These are phyloP conservation scores for Thermothielavioides terrestris DNA, from an alignment of 495 filamentous ascomycete genomes.

Conservation along the genomic window DNA sequence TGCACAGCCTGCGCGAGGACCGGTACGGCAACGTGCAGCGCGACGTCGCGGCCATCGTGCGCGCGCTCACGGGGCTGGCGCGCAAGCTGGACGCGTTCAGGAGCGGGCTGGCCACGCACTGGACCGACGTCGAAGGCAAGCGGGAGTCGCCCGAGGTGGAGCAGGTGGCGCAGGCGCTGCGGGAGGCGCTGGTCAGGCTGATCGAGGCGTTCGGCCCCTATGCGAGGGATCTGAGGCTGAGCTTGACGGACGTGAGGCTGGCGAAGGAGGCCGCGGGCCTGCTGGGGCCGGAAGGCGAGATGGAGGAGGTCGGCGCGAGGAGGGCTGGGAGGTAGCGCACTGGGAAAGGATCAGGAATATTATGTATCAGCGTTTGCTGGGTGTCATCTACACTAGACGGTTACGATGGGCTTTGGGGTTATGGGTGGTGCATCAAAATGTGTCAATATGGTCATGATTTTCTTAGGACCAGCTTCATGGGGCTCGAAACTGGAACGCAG, in stretches of 20 bases:
- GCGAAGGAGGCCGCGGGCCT: conserved; percentile 55
- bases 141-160: conserved; percentile 52
- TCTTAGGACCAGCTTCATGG: too few relatives aligned
- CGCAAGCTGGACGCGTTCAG: conserved; percentile 62
- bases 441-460: background rate
- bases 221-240: conserved; percentile 55
- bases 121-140: conserved; percentile 62
- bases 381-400: too few relatives aligned
- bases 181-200: conserved; percentile 50
- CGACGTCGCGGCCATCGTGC: conserved; percentile 63
- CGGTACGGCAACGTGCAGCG: conserved; percentile 76
- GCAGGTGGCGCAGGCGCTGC: conserved; percentile 50
- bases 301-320: conserved; percentile 2
- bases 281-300: background rate
- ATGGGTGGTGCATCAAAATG: background rate
- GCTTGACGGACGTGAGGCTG: conserved; percentile 54
- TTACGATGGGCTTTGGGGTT: background rate
- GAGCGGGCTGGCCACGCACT: conserved; percentile 53
- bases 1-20: conserved; percentile 73
- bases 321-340: background rate
- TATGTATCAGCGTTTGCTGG: too few relatives aligned
- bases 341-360: too few relatives aligned
- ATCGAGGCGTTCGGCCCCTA: conserved; percentile 63
- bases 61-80: conserved; percentile 58
- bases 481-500: too few relatives aligned